Base-by-base conservation (phyloP, 108 stramenopile species). In the Pelagomonas calceolata region DNA sequence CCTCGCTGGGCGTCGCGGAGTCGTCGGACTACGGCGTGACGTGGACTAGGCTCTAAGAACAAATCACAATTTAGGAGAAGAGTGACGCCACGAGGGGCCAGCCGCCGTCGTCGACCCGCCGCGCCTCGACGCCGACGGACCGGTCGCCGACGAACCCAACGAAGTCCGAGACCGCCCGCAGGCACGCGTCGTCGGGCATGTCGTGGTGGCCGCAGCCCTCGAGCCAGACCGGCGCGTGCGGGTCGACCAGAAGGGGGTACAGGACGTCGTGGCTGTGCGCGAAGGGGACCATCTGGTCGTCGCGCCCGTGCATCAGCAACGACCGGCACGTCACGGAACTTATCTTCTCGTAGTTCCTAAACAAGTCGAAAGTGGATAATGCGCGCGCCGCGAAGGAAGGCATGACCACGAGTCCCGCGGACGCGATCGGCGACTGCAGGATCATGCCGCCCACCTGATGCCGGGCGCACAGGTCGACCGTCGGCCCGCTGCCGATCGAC, bases 391-490 rank as follows among this genome's bases (percentile, higher is more conserved):
- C 29, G 4, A 17, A 33, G 5, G 15, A 3, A 9, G 32, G n/a
- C 18, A 30, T 26, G 29, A 60, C 34, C 15, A 37, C 51, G 63
- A 45, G 15, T 16, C 60, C 33, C 18, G 60, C 30, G 46, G 60
- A 63, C 37, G 32, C 60, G 34, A 71, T 36, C 10, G 64, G 64
- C 63, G 36, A 37, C 45, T 71, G 70, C 32, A 65, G 64, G 36
- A 71, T 37, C 32, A 65, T n/a, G 34, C 70, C 70, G 34, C 70
- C 34, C 30, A 71, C 64, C 51, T n/a, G 32, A 18, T 5, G 37
- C 12, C 32, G 34, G 18, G 67, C 12, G 7, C 34, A 12, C 15
- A 70, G 33, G 26, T 70, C 36, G 51, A 33, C 70, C 32, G 33
- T 70, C 32, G 32, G 30, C 51, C 21, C 33, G 16, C 34, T 70